phyloP scores from a whole-genome alignment of 2,329 filamentous ascomycete species.

The Pyrenochaeta sp. region DNA sequence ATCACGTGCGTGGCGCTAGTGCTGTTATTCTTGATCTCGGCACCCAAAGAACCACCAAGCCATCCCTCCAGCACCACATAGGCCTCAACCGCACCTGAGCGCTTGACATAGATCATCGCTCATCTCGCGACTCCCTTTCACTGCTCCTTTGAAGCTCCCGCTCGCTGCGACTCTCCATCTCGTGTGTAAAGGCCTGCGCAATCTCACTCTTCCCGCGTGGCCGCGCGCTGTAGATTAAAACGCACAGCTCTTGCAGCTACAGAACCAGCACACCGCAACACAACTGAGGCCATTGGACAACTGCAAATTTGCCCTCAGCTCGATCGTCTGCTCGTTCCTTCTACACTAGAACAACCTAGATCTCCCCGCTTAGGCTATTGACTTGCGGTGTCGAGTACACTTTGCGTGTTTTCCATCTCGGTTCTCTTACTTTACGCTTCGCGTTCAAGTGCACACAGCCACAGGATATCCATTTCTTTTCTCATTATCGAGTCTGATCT shows the following conservation, averaged over 20 bases:
- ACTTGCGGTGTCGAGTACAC: conserved; percentile 37
- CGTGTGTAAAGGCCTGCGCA: conserved; percentile 30
- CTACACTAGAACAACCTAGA: conserved; percentile 40
- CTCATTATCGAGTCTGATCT: conserved; percentile 28
- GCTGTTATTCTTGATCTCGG: conserved; percentile 21
- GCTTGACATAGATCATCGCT: conserved; percentile 30
- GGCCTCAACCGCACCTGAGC: conserved; percentile 22
- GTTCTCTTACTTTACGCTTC: conserved; percentile 23
- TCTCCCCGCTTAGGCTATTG: conserved; percentile 27
- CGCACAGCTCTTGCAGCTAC: conserved; percentile 27
- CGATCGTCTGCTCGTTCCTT: conserved; percentile 33
- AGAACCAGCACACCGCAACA: conserved; percentile 28
- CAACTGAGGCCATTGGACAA: conserved; percentile 14
- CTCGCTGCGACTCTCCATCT: conserved; percentile 28
- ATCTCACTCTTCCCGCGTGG: conserved; percentile 24
- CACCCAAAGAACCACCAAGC: conserved; percentile 11
- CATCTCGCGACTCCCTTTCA: conserved; percentile 21
- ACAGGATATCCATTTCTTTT: conserved; percentile 22
- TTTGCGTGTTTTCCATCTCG: conserved; percentile 35
- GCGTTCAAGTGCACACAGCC: conserved; percentile 13
- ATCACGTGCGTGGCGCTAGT: conserved; percentile 25
- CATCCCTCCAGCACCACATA: conserved; percentile 9
- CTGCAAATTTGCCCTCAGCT: conserved; percentile 26
- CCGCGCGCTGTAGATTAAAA: conserved; percentile 37
- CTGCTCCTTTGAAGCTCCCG: conserved; percentile 29